Evolutionary conservation across 2,329 filamentous ascomycete genomes (phyloP), one percentile per base, ranked within the genome.

Genomic region (Camillea tinctor): DNA sequence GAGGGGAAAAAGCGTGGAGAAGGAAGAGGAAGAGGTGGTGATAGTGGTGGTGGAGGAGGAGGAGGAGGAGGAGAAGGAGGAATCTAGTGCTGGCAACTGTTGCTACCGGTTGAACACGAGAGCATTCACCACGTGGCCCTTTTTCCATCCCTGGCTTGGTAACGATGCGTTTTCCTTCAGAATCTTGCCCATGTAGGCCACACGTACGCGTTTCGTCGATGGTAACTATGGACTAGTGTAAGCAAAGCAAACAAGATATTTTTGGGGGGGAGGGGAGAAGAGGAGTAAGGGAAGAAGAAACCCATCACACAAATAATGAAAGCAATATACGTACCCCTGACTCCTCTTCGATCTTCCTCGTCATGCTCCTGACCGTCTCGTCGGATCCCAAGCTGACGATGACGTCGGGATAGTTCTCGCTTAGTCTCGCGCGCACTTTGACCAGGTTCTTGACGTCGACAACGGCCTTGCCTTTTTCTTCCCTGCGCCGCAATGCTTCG

Each of bases 131-230:
- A 95, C 80, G 71, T 95, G 84, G 40, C 87, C 90, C 62, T 84
- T 81, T 68, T 87, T 84, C 90, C 91, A 97, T 54, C 89, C 90
- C 67, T 95, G 89, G 2, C 83, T 82, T 51, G 80, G 74, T 19
- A 97, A 78, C 0, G 88, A 82, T 20, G 84, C 73, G 57, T 82
- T 81, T 64, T 94, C 91, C 65, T 88, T 87, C 52, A 97, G 82
- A 55, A 93, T 85, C 72, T 88, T 92, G 66, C 93, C 93, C 75
- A 95, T 83, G 73, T 96, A 96, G 20, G 87, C 88, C 60, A 97
- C 84, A 57, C 86, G 86, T 55, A 97, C 79, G 53, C 81, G 84
- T 62, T 85, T 86, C 51, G 78, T 79, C 7, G 79, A 72, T 1
- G 82, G 74, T 30, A 93, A 77, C 89, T 90, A 66, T 57, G 24